A percentile compares a stretch with the other conserved stretches of the same genome.
Conservation (phyloP, 148 eudicot genomes). For the Chenopodium album region DNA sequence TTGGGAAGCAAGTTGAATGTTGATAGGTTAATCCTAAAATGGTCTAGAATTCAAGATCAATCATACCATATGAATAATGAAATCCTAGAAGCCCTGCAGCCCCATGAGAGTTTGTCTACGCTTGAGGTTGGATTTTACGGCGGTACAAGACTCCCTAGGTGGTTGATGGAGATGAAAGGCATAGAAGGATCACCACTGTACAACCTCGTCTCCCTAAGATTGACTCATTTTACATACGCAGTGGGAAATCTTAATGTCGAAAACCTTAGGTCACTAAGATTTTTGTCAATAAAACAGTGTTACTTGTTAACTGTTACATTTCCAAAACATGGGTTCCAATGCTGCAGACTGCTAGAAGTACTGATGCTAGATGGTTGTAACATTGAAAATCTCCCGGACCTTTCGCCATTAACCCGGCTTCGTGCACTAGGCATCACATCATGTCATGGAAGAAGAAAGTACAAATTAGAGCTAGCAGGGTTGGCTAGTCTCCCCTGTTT, state of each 20-base stretch:
- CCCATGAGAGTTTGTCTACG: not conserved
- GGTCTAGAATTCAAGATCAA: not conserved
- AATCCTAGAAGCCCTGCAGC: not conserved
- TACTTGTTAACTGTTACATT: slow-evolving; percentile 4
- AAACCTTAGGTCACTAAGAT: not conserved
- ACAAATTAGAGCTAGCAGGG: not conserved
- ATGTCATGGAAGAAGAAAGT: not conserved
- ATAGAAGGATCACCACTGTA: not conserved
- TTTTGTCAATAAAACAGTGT: slow-evolving; percentile 7
- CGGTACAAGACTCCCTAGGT: not conserved
- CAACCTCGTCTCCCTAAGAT: not conserved
- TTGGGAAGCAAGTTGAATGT: not conserved
- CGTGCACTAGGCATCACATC: not conserved
- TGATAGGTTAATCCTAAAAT: not conserved
- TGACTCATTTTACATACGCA: not conserved
- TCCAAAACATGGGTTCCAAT: slow-evolving; percentile 16
- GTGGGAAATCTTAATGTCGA: not conserved
- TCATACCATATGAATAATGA: not conserved
- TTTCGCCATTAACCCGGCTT: slow-evolving; percentile 14
- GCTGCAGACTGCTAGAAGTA: slow-evolving; percentile 12
- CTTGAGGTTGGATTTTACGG: not conserved
- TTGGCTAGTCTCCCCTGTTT: slow-evolving; percentile 12
- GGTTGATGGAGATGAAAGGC: not conserved
- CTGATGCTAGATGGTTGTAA: not conserved
- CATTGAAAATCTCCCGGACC: not conserved